phyloP scores from a whole-genome alignment of 768 basidiomycete genomes.

The Tubosaeta brunneosetosa region DNA sequence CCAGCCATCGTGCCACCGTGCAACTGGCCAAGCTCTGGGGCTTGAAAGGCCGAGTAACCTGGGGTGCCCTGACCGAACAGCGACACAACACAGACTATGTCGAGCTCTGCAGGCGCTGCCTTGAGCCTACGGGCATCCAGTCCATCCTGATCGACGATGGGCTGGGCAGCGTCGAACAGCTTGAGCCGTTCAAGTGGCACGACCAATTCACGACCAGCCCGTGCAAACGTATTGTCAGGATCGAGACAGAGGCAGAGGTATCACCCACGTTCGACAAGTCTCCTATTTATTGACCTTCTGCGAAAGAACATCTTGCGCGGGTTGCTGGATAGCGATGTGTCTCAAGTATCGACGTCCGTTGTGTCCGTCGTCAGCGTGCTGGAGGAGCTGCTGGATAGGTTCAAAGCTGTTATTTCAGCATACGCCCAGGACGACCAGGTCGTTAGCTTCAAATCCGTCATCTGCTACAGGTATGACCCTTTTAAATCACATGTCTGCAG shows the following conservation, averaged over 20 bases:
- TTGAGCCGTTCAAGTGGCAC: constrained; percentile 58
- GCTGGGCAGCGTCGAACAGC: constrained; percentile 42
- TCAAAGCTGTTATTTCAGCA: constrained; percentile 35
- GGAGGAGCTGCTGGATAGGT: constrained; percentile 28
- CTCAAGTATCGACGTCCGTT: constrained; percentile 13
- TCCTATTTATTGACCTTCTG: constrained; percentile 2
- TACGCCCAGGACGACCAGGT: constrained; percentile 45
- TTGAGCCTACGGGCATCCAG: constrained; percentile 56
- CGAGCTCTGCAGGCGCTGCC: constrained; percentile 52
- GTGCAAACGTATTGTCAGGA: constrained; percentile 59
- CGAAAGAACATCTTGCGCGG: constrained; percentile 16
- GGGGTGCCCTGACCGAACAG: constrained; percentile 55
- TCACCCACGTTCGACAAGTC: background rate
- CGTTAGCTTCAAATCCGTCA: constrained; percentile 69
- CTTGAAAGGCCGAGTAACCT: constrained; percentile 37
- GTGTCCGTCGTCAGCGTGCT: constrained; percentile 9
- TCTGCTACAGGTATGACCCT: constrained; percentile 50
- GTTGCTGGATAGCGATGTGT: constrained; percentile 14
- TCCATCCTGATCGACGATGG: constrained; percentile 74
- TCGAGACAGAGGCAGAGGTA: constrained; percentile 74
- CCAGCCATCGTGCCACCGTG: constrained; percentile 51
- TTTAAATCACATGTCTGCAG: background rate
- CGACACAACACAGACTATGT: constrained; percentile 46
- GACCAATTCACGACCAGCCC: constrained; percentile 50
- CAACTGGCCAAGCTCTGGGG: constrained; percentile 53